phyloP scores from a whole-genome alignment of 1,284 basidiomycete species.

The Marasmius sp. region DNA sequence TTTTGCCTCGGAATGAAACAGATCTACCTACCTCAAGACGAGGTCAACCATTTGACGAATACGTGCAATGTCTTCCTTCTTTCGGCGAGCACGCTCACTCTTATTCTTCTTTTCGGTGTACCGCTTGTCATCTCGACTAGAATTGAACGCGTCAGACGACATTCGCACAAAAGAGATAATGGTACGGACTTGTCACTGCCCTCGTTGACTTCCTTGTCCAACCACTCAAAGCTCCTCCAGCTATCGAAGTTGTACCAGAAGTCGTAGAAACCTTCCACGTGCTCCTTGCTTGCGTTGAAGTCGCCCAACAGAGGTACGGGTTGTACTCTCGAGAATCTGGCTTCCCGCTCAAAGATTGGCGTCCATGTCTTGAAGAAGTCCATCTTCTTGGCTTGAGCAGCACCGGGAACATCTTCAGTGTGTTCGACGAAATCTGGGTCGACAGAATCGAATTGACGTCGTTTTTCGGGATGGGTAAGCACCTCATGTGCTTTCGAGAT shows the following conservation, averaged over 20 bases:
- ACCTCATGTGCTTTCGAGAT: conserved; percentile 97
- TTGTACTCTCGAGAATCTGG: conserved; percentile 85
- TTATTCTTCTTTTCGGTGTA: conserved; percentile 99
- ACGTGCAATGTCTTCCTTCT: conserved; percentile 97
- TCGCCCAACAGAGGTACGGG: conserved; percentile 87
- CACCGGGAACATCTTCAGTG: conserved; percentile 78
- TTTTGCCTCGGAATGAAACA: neutral
- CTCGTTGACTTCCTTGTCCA: conserved; percentile 98
- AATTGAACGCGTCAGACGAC: neutral
- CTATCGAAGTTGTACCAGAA: conserved; percentile 99
- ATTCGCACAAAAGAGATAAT: conserved; percentile 1
- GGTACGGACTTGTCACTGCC: conserved; percentile 86
- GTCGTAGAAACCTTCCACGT: conserved; percentile 94
- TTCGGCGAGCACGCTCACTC: conserved; percentile 90
- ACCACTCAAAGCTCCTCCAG: conserved; percentile 97
- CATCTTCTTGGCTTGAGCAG: conserved; percentile 62
- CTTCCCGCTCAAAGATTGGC: conserved; percentile 89
- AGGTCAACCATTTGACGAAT: conserved; percentile 88
- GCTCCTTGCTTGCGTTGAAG: conserved; percentile 72
- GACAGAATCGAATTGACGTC: conserved; percentile 96
- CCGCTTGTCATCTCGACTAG: conserved; percentile 96
- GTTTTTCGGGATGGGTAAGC: conserved; percentile 83
- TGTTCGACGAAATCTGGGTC: conserved; percentile 78
- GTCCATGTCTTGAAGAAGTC: conserved; percentile 62
- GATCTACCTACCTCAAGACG: conserved; percentile 52